These are phyloP conservation scores for Fusarium stilboides DNA, from an alignment of 2,329 filamentous ascomycete genomes.

Conservation along the genomic window DNA sequence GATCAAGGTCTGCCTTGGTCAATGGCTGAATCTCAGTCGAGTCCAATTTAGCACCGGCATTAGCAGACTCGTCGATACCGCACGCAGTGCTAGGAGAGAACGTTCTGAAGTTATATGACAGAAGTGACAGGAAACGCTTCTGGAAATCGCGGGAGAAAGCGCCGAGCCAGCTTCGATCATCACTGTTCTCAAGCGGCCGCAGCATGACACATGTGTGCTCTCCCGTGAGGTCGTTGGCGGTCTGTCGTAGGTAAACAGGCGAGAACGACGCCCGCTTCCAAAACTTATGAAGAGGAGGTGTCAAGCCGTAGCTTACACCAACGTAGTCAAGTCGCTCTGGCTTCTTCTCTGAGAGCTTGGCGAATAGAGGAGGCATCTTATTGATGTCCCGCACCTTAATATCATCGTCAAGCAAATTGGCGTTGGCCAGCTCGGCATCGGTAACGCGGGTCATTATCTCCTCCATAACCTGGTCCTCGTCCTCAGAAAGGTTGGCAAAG, in stretches of 20 bases:
- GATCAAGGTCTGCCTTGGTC: slow-evolving; percentile 82
- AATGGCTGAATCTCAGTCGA: slow-evolving; percentile 66
- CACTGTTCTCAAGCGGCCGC: slow-evolving; percentile 77
- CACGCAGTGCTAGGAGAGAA: slow-evolving; percentile 86
- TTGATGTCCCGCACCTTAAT: slow-evolving; percentile 91
- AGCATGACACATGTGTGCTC: slow-evolving; percentile 99
- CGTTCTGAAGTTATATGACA: slow-evolving; percentile 92
- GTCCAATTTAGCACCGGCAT: slow-evolving; percentile 78
- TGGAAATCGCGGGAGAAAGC: slow-evolving; percentile 96
- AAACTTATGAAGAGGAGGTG: slow-evolving; percentile 89
- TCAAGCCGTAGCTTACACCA: slow-evolving; percentile 95
- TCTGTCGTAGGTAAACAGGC: slow-evolving; percentile 95
- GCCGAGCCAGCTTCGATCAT: slow-evolving; percentile 87
- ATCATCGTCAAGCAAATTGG: slow-evolving; percentile 86
- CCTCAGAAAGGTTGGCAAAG: slow-evolving; percentile 87
- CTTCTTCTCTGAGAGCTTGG: slow-evolving; percentile 86
- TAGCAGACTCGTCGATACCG: slow-evolving; percentile 89
- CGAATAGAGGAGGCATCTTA: slow-evolving; percentile 93
- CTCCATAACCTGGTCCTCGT: slow-evolving; percentile 66
- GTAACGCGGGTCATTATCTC: slow-evolving; percentile 83
- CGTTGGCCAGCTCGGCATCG: slow-evolving; percentile 83
- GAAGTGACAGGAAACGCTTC: slow-evolving; percentile 87
- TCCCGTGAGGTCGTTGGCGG: slow-evolving; percentile 94
- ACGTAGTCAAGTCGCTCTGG: slow-evolving; percentile 90
- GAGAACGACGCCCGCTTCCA: slow-evolving; percentile 92